These are phyloP conservation scores for Hypsizygus ulmarius DNA, from an alignment of 1,284 basidiomycete species.

Conservation along the genomic window DNA sequence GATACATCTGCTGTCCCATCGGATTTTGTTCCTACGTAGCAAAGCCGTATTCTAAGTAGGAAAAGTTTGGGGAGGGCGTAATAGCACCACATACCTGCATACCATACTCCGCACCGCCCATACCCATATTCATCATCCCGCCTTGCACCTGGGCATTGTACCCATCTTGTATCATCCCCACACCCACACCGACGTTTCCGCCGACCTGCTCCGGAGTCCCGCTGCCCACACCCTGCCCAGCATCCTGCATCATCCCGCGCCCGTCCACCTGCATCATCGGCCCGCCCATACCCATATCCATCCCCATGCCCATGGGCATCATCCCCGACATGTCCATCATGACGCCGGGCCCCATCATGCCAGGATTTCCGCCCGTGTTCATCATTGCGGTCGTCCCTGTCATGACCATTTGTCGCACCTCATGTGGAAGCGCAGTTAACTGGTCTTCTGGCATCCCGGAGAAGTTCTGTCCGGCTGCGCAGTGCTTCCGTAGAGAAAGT, in stretches of 20 bases:
- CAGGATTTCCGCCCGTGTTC: slow-evolving; percentile 54
- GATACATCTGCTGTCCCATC: slow-evolving; percentile 51
- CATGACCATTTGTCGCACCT: slow-evolving; percentile 81
- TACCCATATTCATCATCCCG: slow-evolving; percentile 51
- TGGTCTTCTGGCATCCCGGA: slow-evolving; percentile 81
- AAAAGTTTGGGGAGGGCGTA: neutral
- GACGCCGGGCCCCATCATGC: slow-evolving; percentile 61
- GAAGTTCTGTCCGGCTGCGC: slow-evolving; percentile 59
- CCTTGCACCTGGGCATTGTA: slow-evolving; percentile 41
- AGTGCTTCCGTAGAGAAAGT: slow-evolving; percentile 68
- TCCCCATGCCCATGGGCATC: slow-evolving; percentile 51
- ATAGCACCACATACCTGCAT: slow-evolving; percentile 51
- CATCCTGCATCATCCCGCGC: slow-evolving; percentile 43
- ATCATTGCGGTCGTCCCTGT: slow-evolving; percentile 73
- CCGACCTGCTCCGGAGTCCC: slow-evolving; percentile 36
- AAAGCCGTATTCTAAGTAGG: neutral
- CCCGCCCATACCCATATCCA: slow-evolving; percentile 44
- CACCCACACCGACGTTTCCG: slow-evolving; percentile 23
- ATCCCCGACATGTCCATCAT: slow-evolving; percentile 63
- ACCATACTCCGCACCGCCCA: slow-evolving; percentile 52
- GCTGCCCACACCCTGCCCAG: slow-evolving; percentile 28
- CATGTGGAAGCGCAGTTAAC: slow-evolving; percentile 66
- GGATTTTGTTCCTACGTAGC: slow-evolving; percentile 40
- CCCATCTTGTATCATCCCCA: slow-evolving; percentile 47
- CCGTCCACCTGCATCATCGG: slow-evolving; percentile 49